Percentiles rank a stretch among this genome's conserved stretches.
Evolutionary conservation across 1,284 basidiomycete species (phyloP).

Genomic region (Xerocomus amazonicus): DNA sequence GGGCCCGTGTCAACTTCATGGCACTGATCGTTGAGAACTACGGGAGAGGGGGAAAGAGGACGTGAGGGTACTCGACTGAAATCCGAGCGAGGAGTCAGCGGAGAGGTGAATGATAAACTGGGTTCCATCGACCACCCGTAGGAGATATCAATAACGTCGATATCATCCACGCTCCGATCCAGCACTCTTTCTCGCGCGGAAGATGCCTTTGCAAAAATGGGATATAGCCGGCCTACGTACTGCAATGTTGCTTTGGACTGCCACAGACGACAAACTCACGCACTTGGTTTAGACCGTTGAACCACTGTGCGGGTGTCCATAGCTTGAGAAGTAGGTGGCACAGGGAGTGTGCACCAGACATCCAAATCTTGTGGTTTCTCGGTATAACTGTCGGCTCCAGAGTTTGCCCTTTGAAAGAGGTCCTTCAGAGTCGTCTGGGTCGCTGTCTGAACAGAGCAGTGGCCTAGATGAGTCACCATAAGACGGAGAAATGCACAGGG

Average conservation of each 20-base stretch:
- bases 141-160: conserved; percentile 19
- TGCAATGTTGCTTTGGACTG: background rate
- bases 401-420: conserved; percentile 25
- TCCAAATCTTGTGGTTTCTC: conserved; percentile 2
- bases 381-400: background rate
- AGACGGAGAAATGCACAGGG: background rate
- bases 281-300: conserved; percentile 17
- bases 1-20: conserved; percentile 7
- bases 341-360: background rate
- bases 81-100: conserved; percentile 13
- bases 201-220: conserved; percentile 23
- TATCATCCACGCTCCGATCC: conserved; percentile 6
- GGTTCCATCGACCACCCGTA: conserved; percentile 15
- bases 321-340: background rate
- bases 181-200: conserved; percentile 2
- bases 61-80: conserved; percentile 2
- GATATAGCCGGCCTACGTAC: conserved; percentile 24
- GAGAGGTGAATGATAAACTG: conserved; percentile 5
- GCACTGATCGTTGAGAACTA: background rate
- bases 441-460: conserved; percentile 12
- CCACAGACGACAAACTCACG: conserved; percentile 6
- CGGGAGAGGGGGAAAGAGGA: conserved; percentile 8
- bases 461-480: conserved; percentile 4
- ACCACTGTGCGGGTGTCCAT: conserved; percentile 1
- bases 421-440: conserved; percentile 26